Conservation (phyloP, 208 protist species). For the Wallacemonas sp. region DNA sequence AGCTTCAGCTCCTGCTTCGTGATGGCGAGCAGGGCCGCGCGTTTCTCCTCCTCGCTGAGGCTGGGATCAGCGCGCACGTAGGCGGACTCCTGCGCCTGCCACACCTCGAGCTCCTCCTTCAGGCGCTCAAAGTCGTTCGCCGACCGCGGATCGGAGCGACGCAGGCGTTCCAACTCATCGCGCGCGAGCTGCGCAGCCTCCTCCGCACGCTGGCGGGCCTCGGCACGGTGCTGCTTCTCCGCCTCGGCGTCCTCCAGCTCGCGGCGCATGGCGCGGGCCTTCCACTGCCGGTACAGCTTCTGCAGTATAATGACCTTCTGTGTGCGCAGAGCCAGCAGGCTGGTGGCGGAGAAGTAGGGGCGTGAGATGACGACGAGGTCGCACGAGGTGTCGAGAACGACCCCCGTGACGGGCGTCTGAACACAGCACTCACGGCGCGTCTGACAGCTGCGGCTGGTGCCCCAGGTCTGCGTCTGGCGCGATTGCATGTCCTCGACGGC, state of each 20-base stretch:
- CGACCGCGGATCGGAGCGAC: slow-evolving; percentile 91
- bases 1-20: slow-evolving; percentile 95
- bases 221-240: slow-evolving; percentile 59
- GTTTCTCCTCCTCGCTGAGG: slow-evolving; percentile 54
- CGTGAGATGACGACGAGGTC: slow-evolving; percentile 78
- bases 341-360: slow-evolving; percentile 86
- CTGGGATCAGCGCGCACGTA: slow-evolving; percentile 61
- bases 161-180: slow-evolving; percentile 79
- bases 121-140: slow-evolving; percentile 92
- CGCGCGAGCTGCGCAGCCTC: slow-evolving; percentile 64
- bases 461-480: slow-evolving; percentile 93
- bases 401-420: slow-evolving; percentile 84
- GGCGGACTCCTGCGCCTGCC: slow-evolving; percentile 81
- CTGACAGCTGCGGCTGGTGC: slow-evolving; percentile 87
- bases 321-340: slow-evolving; percentile 62
- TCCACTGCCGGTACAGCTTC: slow-evolving; percentile 92
- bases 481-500: slow-evolving; percentile 34
- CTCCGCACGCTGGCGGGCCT: slow-evolving; percentile 55
- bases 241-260: slow-evolving; percentile 62
- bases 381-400: slow-evolving; percentile 60
- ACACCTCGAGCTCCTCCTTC: slow-evolving; percentile 90
- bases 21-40: slow-evolving; percentile 81
- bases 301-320: slow-evolving; percentile 91
- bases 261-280: slow-evolving; percentile 77
- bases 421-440: slow-evolving; percentile 90